Conservation (phyloP, 805 yeast genomes). For the Cyberlindnera mrakii region DNA sequence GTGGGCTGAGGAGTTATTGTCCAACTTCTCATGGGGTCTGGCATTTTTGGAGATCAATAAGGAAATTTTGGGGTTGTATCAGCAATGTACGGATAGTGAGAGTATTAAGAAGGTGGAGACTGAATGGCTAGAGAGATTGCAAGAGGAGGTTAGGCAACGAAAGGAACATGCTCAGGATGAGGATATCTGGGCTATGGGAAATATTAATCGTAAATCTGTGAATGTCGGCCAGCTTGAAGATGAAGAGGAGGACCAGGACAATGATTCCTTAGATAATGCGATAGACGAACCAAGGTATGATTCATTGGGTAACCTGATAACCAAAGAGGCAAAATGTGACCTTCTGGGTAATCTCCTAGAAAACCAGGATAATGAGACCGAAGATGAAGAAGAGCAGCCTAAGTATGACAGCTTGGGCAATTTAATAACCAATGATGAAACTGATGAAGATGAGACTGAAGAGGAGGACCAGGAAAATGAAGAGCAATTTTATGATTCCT, state of each 20-base stretch:
- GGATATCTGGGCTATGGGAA: conserved; percentile 77
- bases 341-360: not conserved
- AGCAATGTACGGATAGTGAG: conserved; percentile 72
- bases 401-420: not conserved
- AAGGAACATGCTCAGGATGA: conserved; percentile 44
- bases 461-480: not conserved
- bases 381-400: not conserved
- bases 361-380: not conserved
- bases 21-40: conserved; percentile 91
- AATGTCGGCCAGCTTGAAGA: conserved; percentile 24
- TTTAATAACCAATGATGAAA: not conserved
- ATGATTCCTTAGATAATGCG: conserved; percentile 19
- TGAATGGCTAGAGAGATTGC: conserved; percentile 63
- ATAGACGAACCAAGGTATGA: conserved; percentile 18
- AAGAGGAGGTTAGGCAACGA: conserved; percentile 58
- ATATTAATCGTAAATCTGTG: conserved; percentile 49
- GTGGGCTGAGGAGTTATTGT: conserved; percentile 75
- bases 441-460: not conserved
- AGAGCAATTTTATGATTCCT: not conserved
- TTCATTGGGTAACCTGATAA: conserved; percentile 12
- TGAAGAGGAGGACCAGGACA: conserved; percentile 18
- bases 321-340: not conserved
- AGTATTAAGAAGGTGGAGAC: conserved; percentile 69
- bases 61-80: conserved; percentile 70
- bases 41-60: conserved; percentile 77